Evolutionary conservation across 495 filamentous ascomycete genomes (phyloP), one percentile per base, ranked within the genome.

Genomic region (Talaromyces proteolyticus): DNA sequence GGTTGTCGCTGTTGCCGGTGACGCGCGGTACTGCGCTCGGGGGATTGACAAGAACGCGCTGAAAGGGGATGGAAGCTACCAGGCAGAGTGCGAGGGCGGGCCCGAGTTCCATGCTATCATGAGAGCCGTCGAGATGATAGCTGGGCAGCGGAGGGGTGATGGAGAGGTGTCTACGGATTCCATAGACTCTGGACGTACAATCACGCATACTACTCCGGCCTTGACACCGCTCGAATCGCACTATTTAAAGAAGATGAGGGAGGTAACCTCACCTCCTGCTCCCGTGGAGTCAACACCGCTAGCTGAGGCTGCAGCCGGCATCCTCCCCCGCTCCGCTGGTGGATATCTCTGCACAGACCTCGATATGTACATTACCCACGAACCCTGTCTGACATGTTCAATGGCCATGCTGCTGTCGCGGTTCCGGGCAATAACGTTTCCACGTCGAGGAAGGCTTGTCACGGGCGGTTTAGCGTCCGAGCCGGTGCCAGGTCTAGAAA

Each of bases 261-360:
- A n/a, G n/a, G n/a, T n/a, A 41, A 48, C 53, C 22, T 11, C 40
- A 20, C 50, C 40, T 19, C n/a, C 50, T 16, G 8, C 22, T 12
- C 6, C 40, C 3, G 17, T 41, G 6, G 8, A 39, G 8, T 25
- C 52, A n/a, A 45, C 25, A 4, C 53, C 16, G n/a, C 4, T 52
- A 17, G 54, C 58, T 52, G 53, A 57, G 62, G 18, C 57, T n/a
- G n/a, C n/a, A n/a, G n/a, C n/a, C n/a, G n/a, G 60, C 8, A 67
- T 66, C 55, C 75, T 67, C 63, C 66, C 64, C 21, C 79, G 61
- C 42, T 60, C 53, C 34, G 62, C 71, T n/a, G 84, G 86, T 53
- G 92, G 92, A n/a, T 98, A 98, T 65, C 82, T 98, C 25, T 97
- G 92, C 65, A 85, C 91, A 47, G 86, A 88, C 44, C 78, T 97